These are phyloP conservation scores for Thuja plicata DNA, from an alignment of 83 land plant species.

Conservation along the genomic window DNA sequence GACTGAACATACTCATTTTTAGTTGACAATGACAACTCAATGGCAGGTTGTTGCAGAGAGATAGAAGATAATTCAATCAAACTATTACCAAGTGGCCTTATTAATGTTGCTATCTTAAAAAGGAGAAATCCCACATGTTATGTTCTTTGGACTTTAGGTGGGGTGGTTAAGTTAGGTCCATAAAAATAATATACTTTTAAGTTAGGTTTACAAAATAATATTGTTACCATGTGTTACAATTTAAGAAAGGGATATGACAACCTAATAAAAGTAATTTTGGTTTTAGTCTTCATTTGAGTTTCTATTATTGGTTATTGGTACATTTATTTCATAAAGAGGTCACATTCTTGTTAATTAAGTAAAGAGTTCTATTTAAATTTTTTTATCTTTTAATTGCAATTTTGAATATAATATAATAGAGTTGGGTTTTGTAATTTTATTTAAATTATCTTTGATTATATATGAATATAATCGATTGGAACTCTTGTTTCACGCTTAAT, in stretches of 20 bases:
- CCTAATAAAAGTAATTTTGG: background rate
- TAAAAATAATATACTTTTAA: background rate
- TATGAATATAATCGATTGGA: no score
- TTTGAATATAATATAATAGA: no score
- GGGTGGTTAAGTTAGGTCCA: background rate
- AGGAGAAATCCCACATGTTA: background rate
- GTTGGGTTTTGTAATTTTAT: no score
- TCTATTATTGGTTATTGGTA: background rate
- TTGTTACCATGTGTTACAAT: background rate
- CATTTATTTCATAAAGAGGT: background rate
- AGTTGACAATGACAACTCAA: background rate
- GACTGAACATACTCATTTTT: background rate
- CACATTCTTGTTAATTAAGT: no score
- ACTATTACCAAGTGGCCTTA: background rate
- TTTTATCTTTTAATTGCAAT: no score
- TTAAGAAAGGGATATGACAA: background rate
- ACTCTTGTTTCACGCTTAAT: no score
- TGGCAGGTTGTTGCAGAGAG: background rate
- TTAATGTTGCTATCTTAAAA: background rate
- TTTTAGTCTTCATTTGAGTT: background rate
- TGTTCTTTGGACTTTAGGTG: background rate
- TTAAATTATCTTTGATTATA: no score
- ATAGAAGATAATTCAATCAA: background rate
- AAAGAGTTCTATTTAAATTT: no score
- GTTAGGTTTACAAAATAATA: background rate